A percentile compares a stretch with the other conserved stretches of the same genome.
Evolutionary conservation across 495 filamentous ascomycete genomes (phyloP).

Genomic region (Aspergillus saccharolyticus): DNA sequence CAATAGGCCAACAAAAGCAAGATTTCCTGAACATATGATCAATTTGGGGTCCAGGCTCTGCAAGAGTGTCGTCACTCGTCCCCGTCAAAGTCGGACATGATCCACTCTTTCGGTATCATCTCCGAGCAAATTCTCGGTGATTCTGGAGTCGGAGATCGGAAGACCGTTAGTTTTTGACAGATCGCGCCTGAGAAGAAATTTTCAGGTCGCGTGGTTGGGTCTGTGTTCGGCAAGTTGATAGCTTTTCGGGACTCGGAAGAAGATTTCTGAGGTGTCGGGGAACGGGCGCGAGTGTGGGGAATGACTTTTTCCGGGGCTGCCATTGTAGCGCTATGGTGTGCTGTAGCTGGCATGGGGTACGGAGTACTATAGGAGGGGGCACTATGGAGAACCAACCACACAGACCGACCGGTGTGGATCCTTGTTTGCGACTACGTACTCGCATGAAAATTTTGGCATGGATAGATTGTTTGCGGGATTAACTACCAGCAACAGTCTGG

Average conservation of each 20-base stretch:
- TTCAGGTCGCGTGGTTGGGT: not conserved
- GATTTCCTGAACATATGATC: not conserved
- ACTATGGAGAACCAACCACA: not conserved
- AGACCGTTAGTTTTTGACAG: not conserved
- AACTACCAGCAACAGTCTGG: too few relatives aligned
- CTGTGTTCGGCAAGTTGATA: not conserved
- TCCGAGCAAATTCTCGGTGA: not conserved
- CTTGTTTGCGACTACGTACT: too few relatives aligned
- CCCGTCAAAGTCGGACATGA: not conserved
- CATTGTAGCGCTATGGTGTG: not conserved
- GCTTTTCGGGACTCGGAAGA: not conserved
- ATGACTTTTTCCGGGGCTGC: not conserved
- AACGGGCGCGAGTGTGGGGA: not conserved
- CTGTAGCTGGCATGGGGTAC: not conserved
- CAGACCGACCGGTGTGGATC: too few relatives aligned
- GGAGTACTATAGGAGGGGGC: too few relatives aligned
- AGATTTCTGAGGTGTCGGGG: conserved; percentile 2
- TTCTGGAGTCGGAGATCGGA: not conserved
- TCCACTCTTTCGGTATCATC: not conserved
- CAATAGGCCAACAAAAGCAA: not conserved
- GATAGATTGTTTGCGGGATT: too few relatives aligned
- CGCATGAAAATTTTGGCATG: too few relatives aligned
- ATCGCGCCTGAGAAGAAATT: not conserved
- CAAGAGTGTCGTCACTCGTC: not conserved
- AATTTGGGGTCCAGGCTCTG: not conserved